These are phyloP conservation scores for Alternaria sp. DNA, from an alignment of 2,329 filamentous ascomycete genomes.

Conservation along the genomic window DNA sequence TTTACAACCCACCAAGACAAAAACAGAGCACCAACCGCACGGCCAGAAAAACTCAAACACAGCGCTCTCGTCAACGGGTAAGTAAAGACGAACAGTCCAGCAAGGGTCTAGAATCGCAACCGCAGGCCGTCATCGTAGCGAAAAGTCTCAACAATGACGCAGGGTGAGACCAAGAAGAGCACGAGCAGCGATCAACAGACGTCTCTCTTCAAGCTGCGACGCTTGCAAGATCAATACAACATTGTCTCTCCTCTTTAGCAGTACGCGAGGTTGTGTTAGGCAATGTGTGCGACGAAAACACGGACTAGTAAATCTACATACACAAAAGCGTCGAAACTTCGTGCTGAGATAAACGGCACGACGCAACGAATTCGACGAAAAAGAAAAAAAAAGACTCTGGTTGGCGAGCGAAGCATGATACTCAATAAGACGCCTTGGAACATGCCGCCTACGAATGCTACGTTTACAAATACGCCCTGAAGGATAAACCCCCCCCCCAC, in stretches of 20 bases:
- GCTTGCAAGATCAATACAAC: background rate
- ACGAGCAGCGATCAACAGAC: constrained; percentile 22
- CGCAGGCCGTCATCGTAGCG: constrained; percentile 27
- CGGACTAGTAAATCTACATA: too few relatives aligned
- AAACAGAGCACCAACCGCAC: constrained; percentile 28
- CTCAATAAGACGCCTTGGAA: constrained; percentile 3
- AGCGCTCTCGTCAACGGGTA: constrained; percentile 28
- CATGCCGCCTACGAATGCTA: constrained; percentile 8
- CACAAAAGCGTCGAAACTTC: too few relatives aligned
- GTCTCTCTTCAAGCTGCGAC: constrained; percentile 9
- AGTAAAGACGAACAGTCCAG: constrained; percentile 24
- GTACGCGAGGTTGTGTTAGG: too few relatives aligned
- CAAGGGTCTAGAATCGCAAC: constrained; percentile 28
- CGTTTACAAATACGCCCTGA: constrained; percentile 3
- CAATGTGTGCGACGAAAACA: too few relatives aligned
- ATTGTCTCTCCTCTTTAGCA: background rate
- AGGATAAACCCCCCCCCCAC: constrained; percentile 1
- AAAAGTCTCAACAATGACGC: constrained; percentile 31
- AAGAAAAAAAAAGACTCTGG: too few relatives aligned
- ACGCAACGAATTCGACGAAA: too few relatives aligned
- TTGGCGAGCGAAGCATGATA: constrained; percentile 2
- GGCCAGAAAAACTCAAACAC: constrained; percentile 25
- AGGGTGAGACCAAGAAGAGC: constrained; percentile 23
- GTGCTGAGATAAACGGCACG: too few relatives aligned
- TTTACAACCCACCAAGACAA: constrained; percentile 17